Evolutionary conservation across 768 basidiomycete genomes (phyloP).

Genomic region (Coprinopsis sp.): DNA sequence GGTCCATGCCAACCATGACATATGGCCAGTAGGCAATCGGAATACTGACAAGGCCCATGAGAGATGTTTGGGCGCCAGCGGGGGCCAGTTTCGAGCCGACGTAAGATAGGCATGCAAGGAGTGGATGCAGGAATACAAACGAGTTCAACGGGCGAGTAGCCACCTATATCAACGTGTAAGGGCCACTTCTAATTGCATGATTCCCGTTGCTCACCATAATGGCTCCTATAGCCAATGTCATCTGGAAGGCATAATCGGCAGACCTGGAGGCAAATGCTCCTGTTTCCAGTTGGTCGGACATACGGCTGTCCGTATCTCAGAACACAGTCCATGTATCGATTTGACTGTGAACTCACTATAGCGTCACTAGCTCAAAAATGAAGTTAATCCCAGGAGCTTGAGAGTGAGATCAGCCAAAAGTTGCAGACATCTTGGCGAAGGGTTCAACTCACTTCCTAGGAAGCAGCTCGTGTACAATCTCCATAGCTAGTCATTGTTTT

Average conservation of each 20-base stretch:
- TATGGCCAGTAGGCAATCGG: conserved; percentile 74
- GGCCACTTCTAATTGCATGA: background rate
- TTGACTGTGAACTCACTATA: conserved; percentile 52
- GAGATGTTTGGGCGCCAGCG: conserved; percentile 59
- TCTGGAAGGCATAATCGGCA: conserved; percentile 76
- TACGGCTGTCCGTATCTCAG: conserved; percentile 44
- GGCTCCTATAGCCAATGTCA: conserved; percentile 45
- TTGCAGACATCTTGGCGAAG: background rate
- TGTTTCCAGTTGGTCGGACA: conserved; percentile 59
- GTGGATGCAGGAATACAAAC: conserved; percentile 54
- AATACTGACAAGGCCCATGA: conserved; percentile 76
- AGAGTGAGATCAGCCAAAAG: background rate
- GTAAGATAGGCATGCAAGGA: conserved; percentile 66
- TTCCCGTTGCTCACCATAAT: conserved; percentile 51
- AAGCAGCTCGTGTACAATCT: conserved; percentile 71
- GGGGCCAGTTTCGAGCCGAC: conserved; percentile 63
- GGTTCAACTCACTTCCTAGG: conserved; percentile 37
- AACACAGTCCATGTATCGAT: background rate
- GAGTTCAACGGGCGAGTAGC: conserved; percentile 60
- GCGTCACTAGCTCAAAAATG: conserved; percentile 60
- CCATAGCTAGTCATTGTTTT: conserved; percentile 51
- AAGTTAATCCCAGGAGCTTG: conserved; percentile 12
- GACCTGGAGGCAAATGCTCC: conserved; percentile 54
- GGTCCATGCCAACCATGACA: conserved; percentile 66
- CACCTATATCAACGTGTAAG: conserved; percentile 20